Conservation (phyloP, 768 basidiomycete species). For the Leccinum subgranulosum region DNA sequence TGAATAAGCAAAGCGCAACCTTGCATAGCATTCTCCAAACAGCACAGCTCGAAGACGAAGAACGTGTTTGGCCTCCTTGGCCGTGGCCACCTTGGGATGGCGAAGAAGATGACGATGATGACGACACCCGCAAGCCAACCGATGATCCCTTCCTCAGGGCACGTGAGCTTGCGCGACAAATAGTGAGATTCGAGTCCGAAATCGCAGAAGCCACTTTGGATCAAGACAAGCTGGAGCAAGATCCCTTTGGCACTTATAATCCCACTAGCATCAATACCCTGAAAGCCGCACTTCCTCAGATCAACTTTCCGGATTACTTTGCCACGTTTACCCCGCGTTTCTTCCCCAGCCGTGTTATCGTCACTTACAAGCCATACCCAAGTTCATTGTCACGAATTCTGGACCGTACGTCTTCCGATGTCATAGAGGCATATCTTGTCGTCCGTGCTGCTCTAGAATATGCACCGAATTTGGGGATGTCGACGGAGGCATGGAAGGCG, state of each 20-base stretch:
- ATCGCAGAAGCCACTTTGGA: constrained; percentile 81
- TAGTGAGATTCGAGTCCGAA: constrained; percentile 75
- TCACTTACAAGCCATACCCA: constrained; percentile 80
- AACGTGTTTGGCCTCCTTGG: constrained; percentile 70
- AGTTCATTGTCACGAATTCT: constrained; percentile 66
- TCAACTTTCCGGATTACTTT: constrained; percentile 85
- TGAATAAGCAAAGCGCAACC: constrained; percentile 7
- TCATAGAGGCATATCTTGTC: constrained; percentile 85
- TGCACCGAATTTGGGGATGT: constrained; percentile 67
- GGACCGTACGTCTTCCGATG: constrained; percentile 58
- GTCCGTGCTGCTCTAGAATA: constrained; percentile 68
- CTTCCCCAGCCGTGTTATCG: constrained; percentile 72
- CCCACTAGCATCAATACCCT: constrained; percentile 70
- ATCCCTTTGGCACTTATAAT: constrained; percentile 89
- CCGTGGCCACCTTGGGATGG: constrained; percentile 85
- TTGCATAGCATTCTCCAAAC: constrained; percentile 33
- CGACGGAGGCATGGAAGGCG: constrained; percentile 78
- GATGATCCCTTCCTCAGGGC: constrained; percentile 43
- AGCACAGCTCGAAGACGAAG: constrained; percentile 34
- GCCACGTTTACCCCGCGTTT: constrained; percentile 76
- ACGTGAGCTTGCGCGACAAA: constrained; percentile 60
- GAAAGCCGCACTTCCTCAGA: constrained; percentile 63
- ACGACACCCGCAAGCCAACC: constrained; percentile 35
- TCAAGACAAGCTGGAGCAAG: constrained; percentile 68
- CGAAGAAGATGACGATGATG: constrained; percentile 49